These are phyloP conservation scores for Circinella umbellata DNA, from an alignment of 371 early-diverging fungal genomes.

Conservation along the genomic window DNA sequence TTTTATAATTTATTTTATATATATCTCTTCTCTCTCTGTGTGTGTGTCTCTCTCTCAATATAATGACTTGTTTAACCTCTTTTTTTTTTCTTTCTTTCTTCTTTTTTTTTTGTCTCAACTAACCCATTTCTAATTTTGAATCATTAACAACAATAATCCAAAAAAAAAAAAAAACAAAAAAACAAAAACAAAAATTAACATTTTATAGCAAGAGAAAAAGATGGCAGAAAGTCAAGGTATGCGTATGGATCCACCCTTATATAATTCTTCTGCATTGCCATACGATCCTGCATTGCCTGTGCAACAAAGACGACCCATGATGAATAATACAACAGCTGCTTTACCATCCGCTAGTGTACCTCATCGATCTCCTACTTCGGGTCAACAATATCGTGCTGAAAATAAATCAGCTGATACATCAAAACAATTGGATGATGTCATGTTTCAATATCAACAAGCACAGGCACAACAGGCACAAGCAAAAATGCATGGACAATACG, in stretches of 20 bases:
- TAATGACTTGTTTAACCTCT: not conserved
- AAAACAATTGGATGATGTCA: conserved; percentile 53
- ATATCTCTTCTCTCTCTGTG: not conserved
- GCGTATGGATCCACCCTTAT: conserved; percentile 28
- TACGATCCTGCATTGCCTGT: conserved; percentile 30
- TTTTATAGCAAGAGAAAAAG: conserved; percentile 32
- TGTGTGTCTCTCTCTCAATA: not conserved
- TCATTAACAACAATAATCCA: too few relatives aligned
- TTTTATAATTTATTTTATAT: not conserved
- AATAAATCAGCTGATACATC: conserved; percentile 54
- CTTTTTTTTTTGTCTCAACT: not conserved
- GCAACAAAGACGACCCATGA: conserved; percentile 33
- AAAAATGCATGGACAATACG: conserved; percentile 16
- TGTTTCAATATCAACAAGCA: conserved; percentile 52
- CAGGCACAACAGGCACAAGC: conserved; percentile 31
- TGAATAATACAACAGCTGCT: conserved; percentile 24
- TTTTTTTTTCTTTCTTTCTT: not conserved
- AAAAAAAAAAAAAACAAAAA: too few relatives aligned
- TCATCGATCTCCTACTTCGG: conserved; percentile 23
- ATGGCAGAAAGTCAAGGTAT: conserved; percentile 25
- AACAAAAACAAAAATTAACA: not conserved
- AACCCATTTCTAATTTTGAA: not conserved
- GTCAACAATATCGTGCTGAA: conserved; percentile 43
- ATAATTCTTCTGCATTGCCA: conserved; percentile 20
- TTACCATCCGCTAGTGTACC: conserved; percentile 36